Evolutionary conservation across 164 flowering plant genomes (phyloP), one percentile per base, ranked within the genome.

Genomic region (Dillenia suffruticosa): DNA sequence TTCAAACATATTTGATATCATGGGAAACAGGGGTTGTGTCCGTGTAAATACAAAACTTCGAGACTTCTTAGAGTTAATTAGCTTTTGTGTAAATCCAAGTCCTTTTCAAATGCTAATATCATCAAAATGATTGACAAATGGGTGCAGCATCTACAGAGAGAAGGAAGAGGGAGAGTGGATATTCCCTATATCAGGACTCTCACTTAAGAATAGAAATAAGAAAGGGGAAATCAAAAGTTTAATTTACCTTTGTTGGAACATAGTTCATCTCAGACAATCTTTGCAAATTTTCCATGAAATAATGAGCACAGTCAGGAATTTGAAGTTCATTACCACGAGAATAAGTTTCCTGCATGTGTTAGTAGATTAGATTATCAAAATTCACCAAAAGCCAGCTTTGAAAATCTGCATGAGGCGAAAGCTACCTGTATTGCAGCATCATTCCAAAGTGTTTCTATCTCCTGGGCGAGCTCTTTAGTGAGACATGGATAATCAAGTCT

Each of bases 391-490:
- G 26, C 22, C 24, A 45, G 46, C 9, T n/a, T 32, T 32, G 40
- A 32, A 32, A 10, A 59, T 54, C 50, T 44, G 40, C 45, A 53
- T 14, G 48, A 49, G 46, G 12, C 2, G 64, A 22, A 51, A 65
- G 49, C 16, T 55, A 92, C 99, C 97, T 95, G 99, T 72, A 95
- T 92, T 45, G 97, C 96, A 71, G 83, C 68, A 75, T 95, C 97
- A 59, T 69, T 84, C 99, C 99, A 95, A 32, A 95, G 69, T 56
- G 79, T 77, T 80, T 84, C 96, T 48, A 95, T 87, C 50, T 89
- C 97, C 58, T 77, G 72, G 1, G 91, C 93, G 69, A 89, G 84
- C 63, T 87, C 97, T 70, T 77, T 82, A 9, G 87, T 88, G 50
- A 95, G 81, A 47, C 70, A 74, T 16, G 99, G 99, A 82, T 82